A percentile compares a stretch with the other conserved stretches of the same genome.
phyloP scores from a whole-genome alignment of 306 rosid genomes.

The Glycine tomentella region DNA sequence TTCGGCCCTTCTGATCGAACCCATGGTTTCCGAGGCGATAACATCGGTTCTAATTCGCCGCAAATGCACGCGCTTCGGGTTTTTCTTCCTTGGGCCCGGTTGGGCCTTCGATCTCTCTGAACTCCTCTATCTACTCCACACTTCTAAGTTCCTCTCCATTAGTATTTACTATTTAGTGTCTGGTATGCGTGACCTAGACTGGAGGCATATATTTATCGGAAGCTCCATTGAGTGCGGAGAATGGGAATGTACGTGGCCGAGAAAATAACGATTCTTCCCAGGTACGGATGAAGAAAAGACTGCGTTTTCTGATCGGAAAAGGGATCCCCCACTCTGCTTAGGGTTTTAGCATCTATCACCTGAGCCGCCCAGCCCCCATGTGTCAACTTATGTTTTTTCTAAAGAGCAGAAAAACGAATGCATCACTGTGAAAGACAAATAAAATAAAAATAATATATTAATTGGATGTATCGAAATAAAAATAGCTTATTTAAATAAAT shows the following conservation, averaged over 20 bases:
- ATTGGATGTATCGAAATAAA: too few species aligned
- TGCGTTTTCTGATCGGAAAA: not conserved
- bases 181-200: not conserved
- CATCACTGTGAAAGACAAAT: too few species aligned
- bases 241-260: too few species aligned
- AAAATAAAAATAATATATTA: too few species aligned
- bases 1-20: slow-evolving; percentile 34
- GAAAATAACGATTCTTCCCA: too few species aligned
- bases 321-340: not conserved
- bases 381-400: not conserved
- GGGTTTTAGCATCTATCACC: not conserved
- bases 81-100: not conserved
- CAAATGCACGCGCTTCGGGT: not conserved
- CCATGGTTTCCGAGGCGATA: slow-evolving; percentile 1
- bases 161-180: not conserved
- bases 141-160: not conserved
- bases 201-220: not conserved
- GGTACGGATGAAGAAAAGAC: not conserved
- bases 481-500: too few species aligned
- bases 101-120: not conserved
- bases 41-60: not conserved
- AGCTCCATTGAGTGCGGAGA: not conserved
- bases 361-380: not conserved
- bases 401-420: too few species aligned
- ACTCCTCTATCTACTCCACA: not conserved